Evolutionary conservation across 2,329 filamentous ascomycete species (phyloP).

Genomic region (Aspergillus sp.): DNA sequence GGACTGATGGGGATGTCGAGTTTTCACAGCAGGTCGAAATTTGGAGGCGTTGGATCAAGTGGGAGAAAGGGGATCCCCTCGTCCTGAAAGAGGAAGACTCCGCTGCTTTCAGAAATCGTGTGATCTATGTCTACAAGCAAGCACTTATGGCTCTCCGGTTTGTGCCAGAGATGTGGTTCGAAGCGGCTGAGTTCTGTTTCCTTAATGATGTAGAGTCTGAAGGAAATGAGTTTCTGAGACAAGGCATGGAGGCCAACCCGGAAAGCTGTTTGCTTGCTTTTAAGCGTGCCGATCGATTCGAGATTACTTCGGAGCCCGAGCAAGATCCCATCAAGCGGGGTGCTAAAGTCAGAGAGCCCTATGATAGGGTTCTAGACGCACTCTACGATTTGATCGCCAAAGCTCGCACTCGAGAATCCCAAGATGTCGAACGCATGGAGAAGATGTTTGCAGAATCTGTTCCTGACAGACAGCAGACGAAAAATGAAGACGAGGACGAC

Average conservation of each 20-base stretch:
- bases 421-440: constrained; percentile 49
- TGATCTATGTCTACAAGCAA: constrained; percentile 88
- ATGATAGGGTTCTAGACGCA: constrained; percentile 71
- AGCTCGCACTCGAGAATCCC: constrained; percentile 56
- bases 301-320: constrained; percentile 66
- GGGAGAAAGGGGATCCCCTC: constrained; percentile 89
- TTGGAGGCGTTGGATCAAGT: constrained; percentile 90
- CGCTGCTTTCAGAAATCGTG: constrained; percentile 65
- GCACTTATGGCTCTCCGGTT: constrained; percentile 88
- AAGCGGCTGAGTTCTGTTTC: constrained; percentile 88
- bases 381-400: constrained; percentile 82
- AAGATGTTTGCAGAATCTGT: constrained; percentile 43
- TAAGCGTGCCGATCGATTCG: constrained; percentile 79
- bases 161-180: constrained; percentile 93
- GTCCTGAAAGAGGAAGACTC: constrained; percentile 76
- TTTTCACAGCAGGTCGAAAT: constrained; percentile 75
- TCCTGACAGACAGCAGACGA: constrained; percentile 28
- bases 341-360: constrained; percentile 70
- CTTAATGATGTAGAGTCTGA: constrained; percentile 63
- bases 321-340: constrained; percentile 60
- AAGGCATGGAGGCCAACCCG: constrained; percentile 81
- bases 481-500: constrained; percentile 48
- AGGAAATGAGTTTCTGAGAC: constrained; percentile 68
- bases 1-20: constrained; percentile 79
- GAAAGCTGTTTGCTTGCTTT: constrained; percentile 87